Percentiles rank a stretch among this genome's conserved stretches.
phyloP scores from a whole-genome alignment of 495 filamentous ascomycete species.

The Schizothecium vesticola region DNA sequence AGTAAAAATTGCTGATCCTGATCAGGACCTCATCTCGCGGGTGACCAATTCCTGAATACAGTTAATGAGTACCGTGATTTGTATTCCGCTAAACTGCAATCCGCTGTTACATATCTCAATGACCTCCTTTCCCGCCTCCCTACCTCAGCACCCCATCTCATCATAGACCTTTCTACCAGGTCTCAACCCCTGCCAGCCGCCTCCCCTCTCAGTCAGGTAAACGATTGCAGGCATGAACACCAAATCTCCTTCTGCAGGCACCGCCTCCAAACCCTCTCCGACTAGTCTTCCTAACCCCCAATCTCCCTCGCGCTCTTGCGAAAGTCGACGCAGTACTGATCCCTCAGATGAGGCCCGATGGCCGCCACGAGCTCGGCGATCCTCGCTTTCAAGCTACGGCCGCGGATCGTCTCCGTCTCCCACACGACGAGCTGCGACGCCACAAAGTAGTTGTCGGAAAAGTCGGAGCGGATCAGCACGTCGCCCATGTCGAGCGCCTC shows the following conservation, averaged over 20 bases:
- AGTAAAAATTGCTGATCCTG: not conserved
- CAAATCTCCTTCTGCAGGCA: no score
- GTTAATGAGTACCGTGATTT: not conserved
- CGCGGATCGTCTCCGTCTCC: conserved; percentile 54
- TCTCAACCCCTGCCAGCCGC: not conserved
- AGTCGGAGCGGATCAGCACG: conserved; percentile 34
- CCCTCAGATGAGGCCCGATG: conserved; percentile 63
- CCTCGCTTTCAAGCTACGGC: conserved; percentile 55
- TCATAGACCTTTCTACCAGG: no score
- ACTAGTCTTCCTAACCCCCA: not conserved
- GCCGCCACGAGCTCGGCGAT: conserved; percentile 73
- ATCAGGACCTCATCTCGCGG: not conserved
- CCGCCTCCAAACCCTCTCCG: no score
- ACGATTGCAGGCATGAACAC: no score
- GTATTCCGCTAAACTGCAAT: not conserved
- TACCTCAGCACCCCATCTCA: no score
- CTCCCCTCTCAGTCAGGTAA: no score
- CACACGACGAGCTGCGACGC: conserved; percentile 59
- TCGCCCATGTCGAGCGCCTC: conserved; percentile 56
- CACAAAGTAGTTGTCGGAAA: conserved; percentile 25
- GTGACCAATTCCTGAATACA: not conserved
- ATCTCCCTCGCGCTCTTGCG: not conserved
- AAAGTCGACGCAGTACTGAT: conserved; percentile 46
- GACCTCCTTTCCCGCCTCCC: not conserved
- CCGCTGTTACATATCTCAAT: not conserved